These are phyloP conservation scores for Thraustotheca clavata DNA, from an alignment of 352 stramenopile species.

Conservation along the genomic window DNA sequence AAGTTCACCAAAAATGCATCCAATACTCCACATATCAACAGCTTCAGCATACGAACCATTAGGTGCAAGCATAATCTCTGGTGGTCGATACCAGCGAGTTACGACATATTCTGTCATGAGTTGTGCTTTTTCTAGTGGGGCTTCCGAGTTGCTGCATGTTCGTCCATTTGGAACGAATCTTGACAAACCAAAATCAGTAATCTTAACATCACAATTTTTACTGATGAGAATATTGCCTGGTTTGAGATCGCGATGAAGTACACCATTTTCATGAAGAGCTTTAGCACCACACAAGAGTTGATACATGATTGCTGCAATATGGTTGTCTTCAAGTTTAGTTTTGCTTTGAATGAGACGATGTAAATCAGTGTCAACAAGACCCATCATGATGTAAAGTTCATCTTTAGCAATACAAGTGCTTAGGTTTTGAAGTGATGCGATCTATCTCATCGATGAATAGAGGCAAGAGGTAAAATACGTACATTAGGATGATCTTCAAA, in stretches of 20 bases:
- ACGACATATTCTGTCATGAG: conserved; percentile 84
- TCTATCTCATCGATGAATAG: conserved; percentile 28
- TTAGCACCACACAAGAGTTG: conserved; percentile 86
- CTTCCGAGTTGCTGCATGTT: conserved; percentile 21
- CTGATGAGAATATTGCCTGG: conserved; percentile 79
- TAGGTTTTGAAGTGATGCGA: conserved; percentile 67
- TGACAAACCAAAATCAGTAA: conserved; percentile 76
- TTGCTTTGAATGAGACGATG: conserved; percentile 85
- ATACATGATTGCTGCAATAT: conserved; percentile 90
- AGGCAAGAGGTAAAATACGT: conserved; percentile 4
- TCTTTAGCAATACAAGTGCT: conserved; percentile 83
- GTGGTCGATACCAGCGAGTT: conserved; percentile 73
- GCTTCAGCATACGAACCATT: conserved; percentile 65
- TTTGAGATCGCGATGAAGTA: conserved; percentile 80
- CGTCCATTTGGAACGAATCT: conserved; percentile 48
- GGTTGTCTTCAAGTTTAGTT: conserved; percentile 73
- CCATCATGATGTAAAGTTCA: conserved; percentile 94
- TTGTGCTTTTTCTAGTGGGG: conserved; percentile 40
- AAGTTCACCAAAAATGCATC: conserved; percentile 92
- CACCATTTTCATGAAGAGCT: conserved; percentile 86
- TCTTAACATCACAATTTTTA: conserved; percentile 80
- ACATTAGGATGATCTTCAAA: conserved; percentile 87
- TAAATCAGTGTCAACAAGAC: conserved; percentile 91
- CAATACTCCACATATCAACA: conserved; percentile 83
- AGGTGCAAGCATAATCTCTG: conserved; percentile 80